Percentiles rank a stretch among this genome's conserved stretches.
phyloP scores from a whole-genome alignment of 2,329 filamentous ascomycete species.

The Paramyrothecium roridum region DNA sequence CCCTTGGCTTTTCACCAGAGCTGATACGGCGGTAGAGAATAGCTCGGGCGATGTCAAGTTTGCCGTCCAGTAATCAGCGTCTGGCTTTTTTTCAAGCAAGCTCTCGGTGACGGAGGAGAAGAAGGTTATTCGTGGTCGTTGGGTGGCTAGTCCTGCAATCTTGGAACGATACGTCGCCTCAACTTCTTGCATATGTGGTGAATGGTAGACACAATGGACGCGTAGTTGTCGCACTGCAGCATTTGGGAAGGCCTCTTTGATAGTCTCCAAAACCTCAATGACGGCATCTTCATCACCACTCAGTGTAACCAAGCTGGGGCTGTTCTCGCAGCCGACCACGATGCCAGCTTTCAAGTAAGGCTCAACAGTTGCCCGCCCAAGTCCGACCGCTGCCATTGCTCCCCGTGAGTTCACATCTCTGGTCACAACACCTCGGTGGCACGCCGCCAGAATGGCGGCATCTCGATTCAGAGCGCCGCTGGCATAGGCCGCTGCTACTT shows the following conservation, averaged over 20 bases:
- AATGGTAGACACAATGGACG: neutral
- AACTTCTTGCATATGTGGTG: neutral
- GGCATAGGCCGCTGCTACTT: neutral
- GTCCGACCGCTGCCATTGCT: neutral
- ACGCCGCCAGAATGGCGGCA: neutral
- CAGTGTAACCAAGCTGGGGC: neutral
- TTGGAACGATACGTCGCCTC: slow-evolving; percentile 9
- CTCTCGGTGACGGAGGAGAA: neutral
- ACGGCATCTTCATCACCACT: neutral
- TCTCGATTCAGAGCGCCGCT: neutral
- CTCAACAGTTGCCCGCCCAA: neutral
- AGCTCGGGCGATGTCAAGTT: slow-evolving; percentile 20
- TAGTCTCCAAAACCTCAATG: neutral
- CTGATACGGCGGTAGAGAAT: slow-evolving; percentile 7
- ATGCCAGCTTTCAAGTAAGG: neutral
- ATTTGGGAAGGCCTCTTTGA: neutral
- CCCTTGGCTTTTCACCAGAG: neutral
- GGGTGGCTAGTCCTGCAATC: neutral
- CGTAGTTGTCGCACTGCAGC: neutral
- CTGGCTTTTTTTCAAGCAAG: neutral
- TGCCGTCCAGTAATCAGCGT: slow-evolving; percentile 16
- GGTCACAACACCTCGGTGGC: neutral
- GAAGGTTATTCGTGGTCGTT: neutral
- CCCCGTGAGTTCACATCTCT: neutral
- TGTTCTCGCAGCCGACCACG: neutral